A percentile compares a stretch with the other conserved stretches of the same genome.
phyloP scores from a whole-genome alignment of 2,329 filamentous ascomycete genomes.

The Arthrobotrys musiformis region DNA sequence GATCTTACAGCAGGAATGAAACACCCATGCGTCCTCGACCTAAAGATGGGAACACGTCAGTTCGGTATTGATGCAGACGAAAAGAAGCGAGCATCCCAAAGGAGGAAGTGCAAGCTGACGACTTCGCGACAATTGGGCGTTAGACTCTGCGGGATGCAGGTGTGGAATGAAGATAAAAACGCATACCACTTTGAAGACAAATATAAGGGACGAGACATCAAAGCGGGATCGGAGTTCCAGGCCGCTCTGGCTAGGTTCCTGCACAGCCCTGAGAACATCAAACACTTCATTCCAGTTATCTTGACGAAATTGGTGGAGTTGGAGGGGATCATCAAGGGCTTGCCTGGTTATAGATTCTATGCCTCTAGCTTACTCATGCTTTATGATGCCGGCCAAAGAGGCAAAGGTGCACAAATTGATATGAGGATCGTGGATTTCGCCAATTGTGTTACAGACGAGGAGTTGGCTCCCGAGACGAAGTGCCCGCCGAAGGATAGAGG shows the following conservation, averaged over 20 bases:
- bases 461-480: slow-evolving; percentile 70
- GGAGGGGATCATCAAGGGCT: slow-evolving; percentile 80
- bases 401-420: slow-evolving; percentile 73
- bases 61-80: slow-evolving; percentile 91
- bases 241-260: slow-evolving; percentile 87
- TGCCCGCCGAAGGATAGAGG: slow-evolving; percentile 85
- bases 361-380: slow-evolving; percentile 94
- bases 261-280: slow-evolving; percentile 84
- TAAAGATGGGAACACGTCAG: slow-evolving; percentile 98
- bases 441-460: slow-evolving; percentile 92
- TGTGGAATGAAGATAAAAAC: slow-evolving; percentile 87
- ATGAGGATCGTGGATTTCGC: slow-evolving; percentile 99
- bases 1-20: slow-evolving; percentile 97
- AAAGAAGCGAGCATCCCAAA: slow-evolving; percentile 92
- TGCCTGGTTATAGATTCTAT: slow-evolving; percentile 92
- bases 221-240: slow-evolving; percentile 88
- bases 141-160: slow-evolving; percentile 92
- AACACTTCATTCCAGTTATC: slow-evolving; percentile 86
- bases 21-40: slow-evolving; percentile 91
- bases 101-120: slow-evolving; percentile 89
- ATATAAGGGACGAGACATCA: slow-evolving; percentile 90
- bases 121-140: slow-evolving; percentile 93
- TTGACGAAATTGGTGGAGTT: slow-evolving; percentile 83
- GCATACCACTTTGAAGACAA: slow-evolving; percentile 97
- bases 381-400: slow-evolving; percentile 79